Evolutionary conservation across 148 eudicot species (phyloP), one percentile per base, ranked within the genome.

Genomic region (Rhododendron vialii): DNA sequence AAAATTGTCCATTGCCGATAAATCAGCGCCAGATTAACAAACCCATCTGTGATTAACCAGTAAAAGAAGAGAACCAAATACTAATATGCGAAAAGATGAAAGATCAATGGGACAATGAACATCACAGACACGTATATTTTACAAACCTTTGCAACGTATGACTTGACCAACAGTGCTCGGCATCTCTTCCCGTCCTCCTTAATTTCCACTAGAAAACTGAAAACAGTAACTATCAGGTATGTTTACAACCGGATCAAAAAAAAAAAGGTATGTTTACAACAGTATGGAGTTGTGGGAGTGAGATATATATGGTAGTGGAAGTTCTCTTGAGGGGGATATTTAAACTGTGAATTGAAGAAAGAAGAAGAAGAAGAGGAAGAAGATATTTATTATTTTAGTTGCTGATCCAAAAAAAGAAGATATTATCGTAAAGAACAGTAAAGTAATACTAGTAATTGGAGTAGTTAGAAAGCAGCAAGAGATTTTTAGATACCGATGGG

Each of bases 131-230:
- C 57, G 57, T 53, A 47, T 50, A 2, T 35, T 24, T 22, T 41
- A 36, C 45, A 3, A 24, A 85, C 88, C 88, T 87, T n/a, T 87
- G 85, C 85, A 87, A 7, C 82, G 82, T 75, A 87, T 87, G 79
- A 87, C 85, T 57, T 83, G 85, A 61, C 85, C 88, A 17, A 45
- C 79, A 55, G 85, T 86, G 73, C 36, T 87, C 33, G 88, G 24
- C 83, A 87, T 87, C 81, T 83, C 78, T 73, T 80, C 69, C 67
- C 36, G 36, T 41, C 45, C 45, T 41, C 0, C 20, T 48, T 35
- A 35, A 35, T 36, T 13, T 26, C 14, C 28, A 18, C 41, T 26
- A 3, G 17, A 30, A 28, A 14, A 10, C 74, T 67, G 6, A 6
- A 51, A 80, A 22, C 79, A 35, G 30, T 35, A 35, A 35, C 36